Conservation (phyloP, 331 rosid genomes). For the Cydonia oblonga region DNA sequence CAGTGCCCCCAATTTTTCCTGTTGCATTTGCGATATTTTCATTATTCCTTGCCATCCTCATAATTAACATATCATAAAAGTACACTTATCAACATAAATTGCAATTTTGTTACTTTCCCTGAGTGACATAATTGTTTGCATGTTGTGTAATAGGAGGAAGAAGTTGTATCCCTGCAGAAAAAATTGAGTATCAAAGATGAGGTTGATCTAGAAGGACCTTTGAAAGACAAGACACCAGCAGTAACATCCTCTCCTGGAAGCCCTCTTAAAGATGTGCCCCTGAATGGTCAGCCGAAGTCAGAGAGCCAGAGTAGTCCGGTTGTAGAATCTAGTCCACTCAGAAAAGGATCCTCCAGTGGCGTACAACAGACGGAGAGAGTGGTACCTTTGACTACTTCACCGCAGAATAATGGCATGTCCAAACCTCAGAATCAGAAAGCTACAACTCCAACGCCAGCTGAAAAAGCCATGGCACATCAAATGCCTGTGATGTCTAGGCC, state of each 20-base stretch:
- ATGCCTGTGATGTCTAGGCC: slow-evolving; percentile 56
- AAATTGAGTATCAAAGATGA: slow-evolving; percentile 43
- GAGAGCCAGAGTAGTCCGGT: slow-evolving; percentile 31
- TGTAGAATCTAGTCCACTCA: slow-evolving; percentile 29
- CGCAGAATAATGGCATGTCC: slow-evolving; percentile 26
- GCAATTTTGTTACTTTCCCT: not conserved
- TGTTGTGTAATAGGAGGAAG: slow-evolving; percentile 51
- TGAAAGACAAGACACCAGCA: slow-evolving; percentile 47
- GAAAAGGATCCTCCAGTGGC: slow-evolving; percentile 38
- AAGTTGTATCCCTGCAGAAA: slow-evolving; percentile 35
- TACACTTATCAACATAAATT: not conserved
- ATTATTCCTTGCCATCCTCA: not conserved
- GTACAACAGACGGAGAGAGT: slow-evolving; percentile 42
- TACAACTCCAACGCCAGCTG: slow-evolving; percentile 39
- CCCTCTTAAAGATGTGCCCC: slow-evolving; percentile 34
- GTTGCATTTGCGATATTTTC: not conserved
- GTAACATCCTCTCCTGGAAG: slow-evolving; percentile 46
- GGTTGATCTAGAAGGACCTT: slow-evolving; percentile 36
- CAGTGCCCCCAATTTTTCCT: not conserved
- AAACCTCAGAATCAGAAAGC: slow-evolving; percentile 52
- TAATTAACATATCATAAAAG: too few relatives aligned
- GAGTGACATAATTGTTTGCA: slow-evolving; percentile 4
- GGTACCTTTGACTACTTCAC: slow-evolving; percentile 26
- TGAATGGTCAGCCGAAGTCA: slow-evolving; percentile 26
- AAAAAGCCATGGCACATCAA: slow-evolving; percentile 42